Conservation (phyloP, 495 filamentous ascomycete species). For the Hypomontagnella submonticulosa region DNA sequence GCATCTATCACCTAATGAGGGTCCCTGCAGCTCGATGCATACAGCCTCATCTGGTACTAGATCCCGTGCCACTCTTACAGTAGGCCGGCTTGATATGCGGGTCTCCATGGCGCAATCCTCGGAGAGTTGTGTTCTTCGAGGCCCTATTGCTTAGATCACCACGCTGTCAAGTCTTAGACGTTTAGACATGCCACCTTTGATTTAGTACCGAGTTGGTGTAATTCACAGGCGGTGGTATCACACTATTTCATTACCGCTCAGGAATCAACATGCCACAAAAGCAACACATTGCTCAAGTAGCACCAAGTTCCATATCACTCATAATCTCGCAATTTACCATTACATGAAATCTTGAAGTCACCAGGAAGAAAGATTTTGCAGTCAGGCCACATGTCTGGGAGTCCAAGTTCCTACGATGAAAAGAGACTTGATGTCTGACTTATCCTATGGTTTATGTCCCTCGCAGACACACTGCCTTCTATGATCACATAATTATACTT, state of each 20-base stretch:
- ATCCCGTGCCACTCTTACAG: constrained; percentile 11
- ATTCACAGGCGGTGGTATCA: constrained; percentile 24
- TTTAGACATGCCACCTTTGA: constrained; percentile 20
- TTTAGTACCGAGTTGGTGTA: constrained; percentile 17
- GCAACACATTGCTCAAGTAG: constrained; percentile 24
- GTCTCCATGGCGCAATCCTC: constrained; percentile 26
- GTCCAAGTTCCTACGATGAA: constrained; percentile 3
- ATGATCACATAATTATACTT: neutral
- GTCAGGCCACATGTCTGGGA: constrained; percentile 19
- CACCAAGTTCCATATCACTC: constrained; percentile 18
- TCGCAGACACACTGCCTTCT: no score
- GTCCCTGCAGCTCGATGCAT: constrained; percentile 34
- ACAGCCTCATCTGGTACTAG: constrained; percentile 34
- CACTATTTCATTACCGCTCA: constrained; percentile 27
- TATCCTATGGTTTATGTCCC: no score
- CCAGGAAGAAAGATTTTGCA: neutral
- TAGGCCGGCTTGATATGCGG: constrained; percentile 7
- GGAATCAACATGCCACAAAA: constrained; percentile 23
- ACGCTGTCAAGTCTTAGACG: neutral
- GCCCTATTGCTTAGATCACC: constrained; percentile 3
- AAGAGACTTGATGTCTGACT: constrained; percentile 8
- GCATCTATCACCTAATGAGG: constrained; percentile 35
- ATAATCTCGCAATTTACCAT: constrained; percentile 5
- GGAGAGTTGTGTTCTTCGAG: constrained; percentile 17
- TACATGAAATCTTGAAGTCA: neutral